A percentile compares a stretch with the other conserved stretches of the same genome.
Conservation (phyloP, 1,139 yeast species). For the Debaryomyces robertsiae region DNA sequence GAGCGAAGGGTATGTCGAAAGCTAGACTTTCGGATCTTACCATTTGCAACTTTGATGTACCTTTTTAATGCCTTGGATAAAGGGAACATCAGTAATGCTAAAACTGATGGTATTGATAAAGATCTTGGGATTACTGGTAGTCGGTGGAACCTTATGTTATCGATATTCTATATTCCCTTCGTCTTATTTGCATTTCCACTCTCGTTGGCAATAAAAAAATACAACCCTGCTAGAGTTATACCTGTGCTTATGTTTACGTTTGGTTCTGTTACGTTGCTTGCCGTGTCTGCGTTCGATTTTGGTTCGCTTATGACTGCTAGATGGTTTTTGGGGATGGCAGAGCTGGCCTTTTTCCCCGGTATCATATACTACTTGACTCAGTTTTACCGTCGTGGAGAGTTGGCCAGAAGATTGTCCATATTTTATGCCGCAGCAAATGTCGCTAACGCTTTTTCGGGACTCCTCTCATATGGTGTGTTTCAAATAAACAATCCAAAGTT, state of each 20-base stretch:
- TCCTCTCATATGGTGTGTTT: slow-evolving; percentile 25
- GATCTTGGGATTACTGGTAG: slow-evolving; percentile 23
- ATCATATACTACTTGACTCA: slow-evolving; percentile 24
- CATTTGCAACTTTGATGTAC: slow-evolving; percentile 30
- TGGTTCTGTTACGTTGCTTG: slow-evolving; percentile 22
- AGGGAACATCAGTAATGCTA: slow-evolving; percentile 27
- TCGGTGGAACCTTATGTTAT: slow-evolving; percentile 28
- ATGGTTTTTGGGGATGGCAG: slow-evolving; percentile 26
- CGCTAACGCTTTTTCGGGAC: slow-evolving; percentile 26
- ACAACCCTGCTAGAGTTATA: slow-evolving; percentile 24
- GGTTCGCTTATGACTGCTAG: slow-evolving; percentile 23
- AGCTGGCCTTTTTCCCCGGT: slow-evolving; percentile 25
- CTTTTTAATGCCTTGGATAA: slow-evolving; percentile 32
- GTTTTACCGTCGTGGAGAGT: slow-evolving; percentile 24
- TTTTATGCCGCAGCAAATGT: slow-evolving; percentile 26
- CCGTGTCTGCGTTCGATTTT: slow-evolving; percentile 21
- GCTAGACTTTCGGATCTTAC: slow-evolving; percentile 36
- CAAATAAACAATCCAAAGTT: slow-evolving; percentile 24
- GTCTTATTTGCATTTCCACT: slow-evolving; percentile 25
- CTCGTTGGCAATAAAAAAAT: slow-evolving; percentile 22
- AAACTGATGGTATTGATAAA: slow-evolving; percentile 24
- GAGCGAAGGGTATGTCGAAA: slow-evolving; percentile 33
- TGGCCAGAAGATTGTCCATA: slow-evolving; percentile 23
- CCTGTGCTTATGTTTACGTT: slow-evolving; percentile 25
- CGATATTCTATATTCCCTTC: slow-evolving; percentile 25